Evolutionary conservation across 2,329 filamentous ascomycete genomes (phyloP).

Genomic region (Hypoxylon sp.): DNA sequence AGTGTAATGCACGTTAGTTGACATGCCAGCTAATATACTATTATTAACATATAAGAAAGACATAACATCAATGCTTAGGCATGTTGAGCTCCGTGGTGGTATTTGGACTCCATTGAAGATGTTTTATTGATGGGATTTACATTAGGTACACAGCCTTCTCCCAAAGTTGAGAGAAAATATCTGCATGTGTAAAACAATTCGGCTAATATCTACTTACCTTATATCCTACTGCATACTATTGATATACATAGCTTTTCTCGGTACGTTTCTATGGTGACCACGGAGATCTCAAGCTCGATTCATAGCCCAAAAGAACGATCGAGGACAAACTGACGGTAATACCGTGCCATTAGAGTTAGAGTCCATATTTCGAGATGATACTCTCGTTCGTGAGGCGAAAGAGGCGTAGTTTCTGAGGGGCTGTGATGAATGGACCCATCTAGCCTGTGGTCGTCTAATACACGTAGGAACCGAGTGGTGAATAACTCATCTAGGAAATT

Average conservation of each 20-base stretch:
- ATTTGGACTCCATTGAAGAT: background rate
- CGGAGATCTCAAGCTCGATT: constrained; percentile 3
- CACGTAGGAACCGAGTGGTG: background rate
- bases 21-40: constrained; percentile 30
- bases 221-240: background rate
- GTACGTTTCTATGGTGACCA: constrained; percentile 25
- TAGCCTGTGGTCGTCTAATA: constrained; percentile 2
- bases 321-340: background rate
- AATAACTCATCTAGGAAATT: background rate
- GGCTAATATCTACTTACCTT: background rate
- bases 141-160: background rate
- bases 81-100: constrained; percentile 2
- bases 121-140: background rate
- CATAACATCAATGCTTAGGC: constrained; percentile 26
- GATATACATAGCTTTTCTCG: constrained; percentile 5
- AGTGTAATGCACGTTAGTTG: constrained; percentile 20
- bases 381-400: background rate
- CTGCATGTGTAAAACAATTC: background rate
- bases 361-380: constrained; percentile 3
- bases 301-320: background rate
- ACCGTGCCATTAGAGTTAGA: background rate
- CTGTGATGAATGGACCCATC: background rate
- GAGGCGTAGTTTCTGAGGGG: background rate
- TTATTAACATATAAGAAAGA: constrained; percentile 25
- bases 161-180: background rate